Evolutionary conservation across 176 grass and related monocot genomes (phyloP).

Genomic region (Juncus inflexus): DNA sequence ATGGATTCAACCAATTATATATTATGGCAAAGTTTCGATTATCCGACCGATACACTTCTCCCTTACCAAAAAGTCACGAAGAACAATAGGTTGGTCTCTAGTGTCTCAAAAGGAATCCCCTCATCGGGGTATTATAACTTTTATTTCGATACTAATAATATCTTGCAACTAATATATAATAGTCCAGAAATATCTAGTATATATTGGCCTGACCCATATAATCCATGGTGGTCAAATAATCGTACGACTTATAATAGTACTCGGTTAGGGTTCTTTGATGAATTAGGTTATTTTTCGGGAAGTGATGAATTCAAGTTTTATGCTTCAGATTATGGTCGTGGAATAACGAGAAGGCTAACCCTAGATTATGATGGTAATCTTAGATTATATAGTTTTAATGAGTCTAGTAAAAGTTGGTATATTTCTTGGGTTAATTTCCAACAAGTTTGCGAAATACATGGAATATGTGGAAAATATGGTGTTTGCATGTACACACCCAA

Average conservation of each 20-base stretch:
- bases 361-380: conserved; percentile 54
- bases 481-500: conserved; percentile 40
- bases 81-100: conserved; percentile 38
- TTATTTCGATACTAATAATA: conserved; percentile 65
- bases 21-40: conserved; percentile 65
- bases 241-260: conserved; percentile 56
- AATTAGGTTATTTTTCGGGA: conserved; percentile 43
- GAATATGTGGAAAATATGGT: conserved; percentile 55
- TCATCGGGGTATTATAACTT: conserved; percentile 39
- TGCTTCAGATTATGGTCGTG: conserved; percentile 42
- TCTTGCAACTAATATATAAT: conserved; percentile 59
- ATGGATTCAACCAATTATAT: conserved; percentile 22
- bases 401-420: conserved; percentile 26
- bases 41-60: conserved; percentile 53
- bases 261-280: conserved; percentile 43
- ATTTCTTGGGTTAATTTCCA: conserved; percentile 46
- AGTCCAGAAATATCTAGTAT: conserved; percentile 48
- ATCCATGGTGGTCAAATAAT: conserved; percentile 11
- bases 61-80: conserved; percentile 47
- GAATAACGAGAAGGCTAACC: conserved; percentile 41
- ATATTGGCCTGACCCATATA: conserved; percentile 51
- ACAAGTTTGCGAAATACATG: conserved; percentile 38
- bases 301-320: conserved; percentile 43
- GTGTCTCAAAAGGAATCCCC: not conserved
- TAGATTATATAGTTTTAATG: conserved; percentile 45